Evolutionary conservation across 2,329 filamentous ascomycete species (phyloP).

Genomic region (Thelonectria olida): DNA sequence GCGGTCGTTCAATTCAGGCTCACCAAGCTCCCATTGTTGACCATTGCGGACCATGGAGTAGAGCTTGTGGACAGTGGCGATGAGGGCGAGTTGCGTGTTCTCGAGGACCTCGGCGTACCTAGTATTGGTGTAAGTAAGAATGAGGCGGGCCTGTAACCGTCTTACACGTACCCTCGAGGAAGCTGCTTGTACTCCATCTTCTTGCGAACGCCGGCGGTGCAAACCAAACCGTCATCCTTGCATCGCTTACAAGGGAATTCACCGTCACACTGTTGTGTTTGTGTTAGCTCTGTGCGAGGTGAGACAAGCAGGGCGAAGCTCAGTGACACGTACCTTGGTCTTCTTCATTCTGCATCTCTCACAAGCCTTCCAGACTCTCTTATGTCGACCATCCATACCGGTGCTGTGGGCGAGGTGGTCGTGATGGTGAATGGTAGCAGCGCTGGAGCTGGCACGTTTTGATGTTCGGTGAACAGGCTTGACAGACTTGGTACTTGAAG

Average conservation of each 20-base stretch:
- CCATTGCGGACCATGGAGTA: constrained; percentile 69
- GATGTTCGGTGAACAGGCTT: constrained; percentile 61
- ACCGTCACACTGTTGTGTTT: constrained; percentile 63
- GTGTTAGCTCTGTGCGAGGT: constrained; percentile 26
- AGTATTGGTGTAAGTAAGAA: constrained; percentile 32
- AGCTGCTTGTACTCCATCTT: constrained; percentile 76
- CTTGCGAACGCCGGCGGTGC: constrained; percentile 70
- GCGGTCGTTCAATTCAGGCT: constrained; percentile 70
- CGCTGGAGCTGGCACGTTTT: constrained; percentile 57
- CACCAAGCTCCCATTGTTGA: constrained; percentile 69
- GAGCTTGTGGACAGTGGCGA: constrained; percentile 72
- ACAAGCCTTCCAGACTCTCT: constrained; percentile 74
- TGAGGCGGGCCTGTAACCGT: neutral
- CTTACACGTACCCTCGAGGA: constrained; percentile 61
- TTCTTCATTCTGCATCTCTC: constrained; percentile 76
- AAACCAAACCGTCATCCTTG: constrained; percentile 72
- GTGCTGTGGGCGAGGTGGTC: constrained; percentile 45
- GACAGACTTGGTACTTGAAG: constrained; percentile 54
- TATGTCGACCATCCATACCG: constrained; percentile 65
- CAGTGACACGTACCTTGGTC: constrained; percentile 63
- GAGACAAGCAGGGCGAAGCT: constrained; percentile 17
- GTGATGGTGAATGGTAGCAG: constrained; percentile 48
- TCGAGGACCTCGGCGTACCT: constrained; percentile 73
- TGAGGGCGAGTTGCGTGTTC: constrained; percentile 71
- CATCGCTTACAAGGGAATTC: constrained; percentile 74